Conservation (phyloP, 2,329 filamentous ascomycete genomes). For the Ophiostoma montium region DNA sequence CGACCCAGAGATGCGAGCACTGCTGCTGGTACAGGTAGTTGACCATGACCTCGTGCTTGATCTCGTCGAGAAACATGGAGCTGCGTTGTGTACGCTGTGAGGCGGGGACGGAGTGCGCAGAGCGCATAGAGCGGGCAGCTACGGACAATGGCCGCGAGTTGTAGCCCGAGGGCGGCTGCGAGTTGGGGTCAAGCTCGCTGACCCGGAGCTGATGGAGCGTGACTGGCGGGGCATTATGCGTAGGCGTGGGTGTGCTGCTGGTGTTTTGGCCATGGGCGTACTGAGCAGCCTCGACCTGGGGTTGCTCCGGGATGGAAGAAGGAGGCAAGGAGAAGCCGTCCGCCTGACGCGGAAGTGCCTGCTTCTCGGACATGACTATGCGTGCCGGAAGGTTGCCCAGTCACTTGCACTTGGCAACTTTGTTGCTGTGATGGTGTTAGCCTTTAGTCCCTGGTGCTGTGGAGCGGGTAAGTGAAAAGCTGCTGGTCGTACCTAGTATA, state of each 20-base stretch:
- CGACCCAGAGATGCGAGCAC: slow-evolving; percentile 60
- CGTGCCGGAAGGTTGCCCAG: neutral
- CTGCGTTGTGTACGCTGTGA: slow-evolving; percentile 29
- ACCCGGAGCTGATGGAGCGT: neutral
- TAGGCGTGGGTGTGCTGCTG: neutral
- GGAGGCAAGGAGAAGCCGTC: neutral
- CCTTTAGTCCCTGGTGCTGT: too few relatives aligned
- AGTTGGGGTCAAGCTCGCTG: neutral
- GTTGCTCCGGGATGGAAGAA: neutral
- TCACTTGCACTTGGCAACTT: too few relatives aligned
- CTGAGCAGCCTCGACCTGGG: neutral
- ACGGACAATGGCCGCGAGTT: slow-evolving; percentile 39
- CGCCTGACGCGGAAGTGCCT: neutral
- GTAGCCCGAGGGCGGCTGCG: slow-evolving; percentile 11
- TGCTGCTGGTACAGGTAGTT: slow-evolving; percentile 74
- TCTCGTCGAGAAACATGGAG: slow-evolving; percentile 50
- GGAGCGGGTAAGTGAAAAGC: too few relatives aligned
- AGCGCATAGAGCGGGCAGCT: slow-evolving; percentile 31
- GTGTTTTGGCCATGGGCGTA: neutral
- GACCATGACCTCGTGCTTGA: slow-evolving; percentile 72
- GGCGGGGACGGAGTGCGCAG: slow-evolving; percentile 25
- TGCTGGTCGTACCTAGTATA: too few relatives aligned
- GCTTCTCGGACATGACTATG: neutral
- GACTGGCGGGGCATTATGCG: neutral
- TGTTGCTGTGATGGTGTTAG: too few relatives aligned